phyloP scores from a whole-genome alignment of 768 basidiomycete species.

The Tephrocybe rancida region DNA sequence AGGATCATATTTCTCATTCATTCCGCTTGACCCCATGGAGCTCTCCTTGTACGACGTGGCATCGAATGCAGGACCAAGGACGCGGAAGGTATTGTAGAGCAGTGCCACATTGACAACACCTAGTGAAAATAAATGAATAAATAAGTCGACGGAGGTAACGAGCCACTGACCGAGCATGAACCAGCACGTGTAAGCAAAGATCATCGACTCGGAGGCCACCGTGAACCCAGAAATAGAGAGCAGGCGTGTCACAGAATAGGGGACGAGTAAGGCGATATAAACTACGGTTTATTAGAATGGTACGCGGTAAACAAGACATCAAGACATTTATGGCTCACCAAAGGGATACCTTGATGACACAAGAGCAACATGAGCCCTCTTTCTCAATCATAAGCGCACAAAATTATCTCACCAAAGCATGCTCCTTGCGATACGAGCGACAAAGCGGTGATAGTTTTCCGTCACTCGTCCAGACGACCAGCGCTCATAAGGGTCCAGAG shows the following conservation, averaged over 20 bases:
- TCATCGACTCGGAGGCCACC: slow-evolving; percentile 47
- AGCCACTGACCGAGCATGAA: slow-evolving; percentile 53
- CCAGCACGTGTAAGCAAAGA: slow-evolving; percentile 50
- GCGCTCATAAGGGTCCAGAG: slow-evolving; percentile 46
- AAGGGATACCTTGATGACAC: slow-evolving; percentile 53
- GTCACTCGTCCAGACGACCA: slow-evolving; percentile 36
- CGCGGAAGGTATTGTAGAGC: slow-evolving; percentile 69
- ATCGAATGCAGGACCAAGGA: slow-evolving; percentile 56
- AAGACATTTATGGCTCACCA: slow-evolving; percentile 36
- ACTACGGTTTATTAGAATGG: slow-evolving; percentile 36
- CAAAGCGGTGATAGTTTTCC: slow-evolving; percentile 61
- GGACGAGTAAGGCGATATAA: slow-evolving; percentile 60
- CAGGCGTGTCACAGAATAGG: slow-evolving; percentile 54
- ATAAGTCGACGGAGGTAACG: not conserved
- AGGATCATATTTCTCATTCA: slow-evolving; percentile 18
- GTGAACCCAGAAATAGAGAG: slow-evolving; percentile 47
- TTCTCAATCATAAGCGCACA: not conserved
- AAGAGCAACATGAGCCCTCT: slow-evolving; percentile 1
- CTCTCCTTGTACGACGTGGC: slow-evolving; percentile 30
- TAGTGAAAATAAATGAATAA: slow-evolving; percentile 24
- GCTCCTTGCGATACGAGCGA: slow-evolving; percentile 60
- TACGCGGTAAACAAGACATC: not conserved
- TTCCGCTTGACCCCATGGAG: slow-evolving; percentile 25
- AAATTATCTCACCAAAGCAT: slow-evolving; percentile 68
- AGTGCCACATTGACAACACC: slow-evolving; percentile 67